Evolutionary conservation across 2,329 filamentous ascomycete species (phyloP).

Genomic region (Neurospora sp.): DNA sequence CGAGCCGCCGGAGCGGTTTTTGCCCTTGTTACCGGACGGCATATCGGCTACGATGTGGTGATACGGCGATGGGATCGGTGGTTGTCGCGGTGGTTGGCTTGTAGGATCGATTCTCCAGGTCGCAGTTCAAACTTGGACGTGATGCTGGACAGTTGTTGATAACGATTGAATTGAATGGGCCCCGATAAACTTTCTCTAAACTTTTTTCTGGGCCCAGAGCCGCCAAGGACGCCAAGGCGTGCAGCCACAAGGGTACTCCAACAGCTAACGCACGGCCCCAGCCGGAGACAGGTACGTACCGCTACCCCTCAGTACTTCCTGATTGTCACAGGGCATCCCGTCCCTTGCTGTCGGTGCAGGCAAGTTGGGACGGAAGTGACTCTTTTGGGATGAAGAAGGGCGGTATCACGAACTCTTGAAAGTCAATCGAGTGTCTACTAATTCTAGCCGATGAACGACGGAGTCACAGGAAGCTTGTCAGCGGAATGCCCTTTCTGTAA

Average conservation of each 20-base stretch:
- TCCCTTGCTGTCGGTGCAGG: background rate
- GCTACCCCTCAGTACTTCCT: background rate
- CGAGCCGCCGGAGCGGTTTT: constrained; percentile 19
- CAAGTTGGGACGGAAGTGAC: background rate
- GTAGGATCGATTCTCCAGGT: background rate
- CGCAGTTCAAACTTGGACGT: background rate
- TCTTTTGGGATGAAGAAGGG: background rate
- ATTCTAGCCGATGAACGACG: background rate
- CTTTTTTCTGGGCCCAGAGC: background rate
- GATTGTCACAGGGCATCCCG: background rate
- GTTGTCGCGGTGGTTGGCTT: background rate
- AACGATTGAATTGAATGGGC: background rate
- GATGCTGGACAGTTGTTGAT: background rate
- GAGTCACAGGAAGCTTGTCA: background rate
- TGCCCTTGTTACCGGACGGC: constrained; percentile 14
- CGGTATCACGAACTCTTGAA: background rate
- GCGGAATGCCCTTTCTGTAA: background rate
- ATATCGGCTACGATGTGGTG: constrained; percentile 10
- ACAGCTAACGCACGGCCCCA: background rate
- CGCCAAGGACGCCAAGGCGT: background rate
- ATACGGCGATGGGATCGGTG: background rate
- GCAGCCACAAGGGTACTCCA: background rate
- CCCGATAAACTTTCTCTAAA: background rate
- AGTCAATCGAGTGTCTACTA: background rate
- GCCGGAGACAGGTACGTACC: background rate